A percentile compares a stretch with the other conserved stretches of the same genome.
Conservation (phyloP, 371 early-diverging fungal species). For the Massospora cicadina region DNA sequence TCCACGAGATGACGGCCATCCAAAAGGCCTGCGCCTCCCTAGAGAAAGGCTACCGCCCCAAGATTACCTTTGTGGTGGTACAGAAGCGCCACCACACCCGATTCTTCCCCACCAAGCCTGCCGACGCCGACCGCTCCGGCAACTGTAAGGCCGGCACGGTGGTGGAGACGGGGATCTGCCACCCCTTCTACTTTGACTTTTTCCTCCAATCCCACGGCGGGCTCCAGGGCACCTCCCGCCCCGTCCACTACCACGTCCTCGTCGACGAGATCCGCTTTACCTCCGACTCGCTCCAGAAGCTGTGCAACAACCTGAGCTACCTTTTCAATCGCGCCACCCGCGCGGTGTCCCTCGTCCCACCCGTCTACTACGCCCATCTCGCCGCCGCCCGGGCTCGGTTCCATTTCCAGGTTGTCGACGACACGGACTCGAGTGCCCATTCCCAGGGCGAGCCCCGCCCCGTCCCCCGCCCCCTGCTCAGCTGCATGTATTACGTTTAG, state of each 20-base stretch:
- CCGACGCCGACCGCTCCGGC: slow-evolving; percentile 37
- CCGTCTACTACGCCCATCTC: slow-evolving; percentile 77
- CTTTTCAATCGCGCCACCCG: slow-evolving; percentile 65
- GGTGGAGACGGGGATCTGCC: slow-evolving; percentile 66
- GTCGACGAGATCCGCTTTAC: slow-evolving; percentile 55
- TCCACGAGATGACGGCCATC: slow-evolving; percentile 66
- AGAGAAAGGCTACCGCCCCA: slow-evolving; percentile 38
- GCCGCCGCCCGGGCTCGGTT: slow-evolving; percentile 65
- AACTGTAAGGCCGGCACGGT: slow-evolving; percentile 83
- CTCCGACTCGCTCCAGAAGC: slow-evolving; percentile 42
- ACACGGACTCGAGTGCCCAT: neutral
- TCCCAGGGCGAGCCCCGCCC: neutral
- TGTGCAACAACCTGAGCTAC: slow-evolving; percentile 65
- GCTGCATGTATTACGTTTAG: neutral
- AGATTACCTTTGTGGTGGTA: slow-evolving; percentile 79
- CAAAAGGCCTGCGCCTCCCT: slow-evolving; percentile 48
- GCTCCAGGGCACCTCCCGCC: slow-evolving; percentile 62
- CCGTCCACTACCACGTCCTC: slow-evolving; percentile 66
- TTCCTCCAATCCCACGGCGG: slow-evolving; percentile 70
- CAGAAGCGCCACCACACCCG: slow-evolving; percentile 94
- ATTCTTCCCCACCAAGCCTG: slow-evolving; percentile 62
- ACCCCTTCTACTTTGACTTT: slow-evolving; percentile 81
- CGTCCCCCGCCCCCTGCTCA: neutral
- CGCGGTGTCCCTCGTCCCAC: slow-evolving; percentile 53
- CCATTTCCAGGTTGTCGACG: slow-evolving; percentile 33